Conservation (phyloP, 164 flowering plant species). For the Cinnamomum micranthum region DNA sequence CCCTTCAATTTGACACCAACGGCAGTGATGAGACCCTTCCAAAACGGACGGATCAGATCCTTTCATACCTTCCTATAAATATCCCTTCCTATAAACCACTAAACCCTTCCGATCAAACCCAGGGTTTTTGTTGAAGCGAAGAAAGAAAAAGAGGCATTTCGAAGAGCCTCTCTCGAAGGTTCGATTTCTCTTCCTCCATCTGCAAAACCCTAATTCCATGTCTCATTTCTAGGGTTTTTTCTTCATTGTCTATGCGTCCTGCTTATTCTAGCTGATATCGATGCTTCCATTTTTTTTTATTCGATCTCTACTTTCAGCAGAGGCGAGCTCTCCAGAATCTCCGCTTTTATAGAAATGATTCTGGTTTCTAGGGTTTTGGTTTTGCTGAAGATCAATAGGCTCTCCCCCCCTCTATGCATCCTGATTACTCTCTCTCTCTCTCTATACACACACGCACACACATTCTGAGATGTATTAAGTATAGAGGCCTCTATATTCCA, state of each 20-base stretch:
- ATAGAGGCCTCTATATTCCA: too few species aligned
- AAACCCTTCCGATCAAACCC: neutral
- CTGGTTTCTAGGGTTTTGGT: neutral
- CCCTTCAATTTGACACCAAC: neutral
- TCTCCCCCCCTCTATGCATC: too few species aligned
- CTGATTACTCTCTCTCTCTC: too few species aligned
- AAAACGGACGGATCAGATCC: neutral
- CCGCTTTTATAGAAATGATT: too few species aligned
- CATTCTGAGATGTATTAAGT: too few species aligned
- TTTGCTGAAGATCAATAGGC: neutral
- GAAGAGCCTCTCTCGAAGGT: constrained; percentile 8
- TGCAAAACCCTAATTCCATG: neutral
- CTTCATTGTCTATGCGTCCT: neutral
- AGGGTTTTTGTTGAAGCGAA: constrained; percentile 8
- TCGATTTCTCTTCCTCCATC: neutral
- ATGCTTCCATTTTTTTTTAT: too few species aligned
- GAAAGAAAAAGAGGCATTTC: too few species aligned
- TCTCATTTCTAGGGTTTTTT: neutral
- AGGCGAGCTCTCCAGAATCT: neutral
- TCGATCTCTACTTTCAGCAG: too few species aligned
- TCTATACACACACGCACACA: too few species aligned
- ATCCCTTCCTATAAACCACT: neutral
- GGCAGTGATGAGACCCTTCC: neutral
- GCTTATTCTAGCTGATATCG: neutral
- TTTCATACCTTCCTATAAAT: neutral